Base-by-base conservation (phyloP, 164 flowering plant species). In the Protea cynaroides region DNA sequence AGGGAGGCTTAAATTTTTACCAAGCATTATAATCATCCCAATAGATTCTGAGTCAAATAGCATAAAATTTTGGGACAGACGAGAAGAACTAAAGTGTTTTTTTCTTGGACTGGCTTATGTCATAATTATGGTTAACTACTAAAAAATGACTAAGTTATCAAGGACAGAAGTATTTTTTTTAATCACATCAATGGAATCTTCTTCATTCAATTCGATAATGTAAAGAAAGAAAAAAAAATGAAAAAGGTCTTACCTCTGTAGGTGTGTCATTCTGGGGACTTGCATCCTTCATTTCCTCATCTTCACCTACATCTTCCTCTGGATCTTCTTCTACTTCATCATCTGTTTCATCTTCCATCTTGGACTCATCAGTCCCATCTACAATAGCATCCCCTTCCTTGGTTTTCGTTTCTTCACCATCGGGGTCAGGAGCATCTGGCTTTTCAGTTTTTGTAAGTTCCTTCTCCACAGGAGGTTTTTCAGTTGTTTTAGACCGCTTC, bases 261-360 rank as follows among this genome's bases (percentile, higher is more conserved):
- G 75, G 61, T 25, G 76, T 25, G 21, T 75, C 80, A 34, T 59
- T 56, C 58, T 66, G 68, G 29, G 74, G 65, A 52, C 60, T 74
- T 25, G 67, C 76, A 69, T 82, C 90, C 43, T 69, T 72, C 81
- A 77, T 80, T 72, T 86, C 90, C 56, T 80, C 84, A 74, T 81
- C 85, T 73, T 81, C 92, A 24, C 81, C 88, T 4, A 77, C 79
- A 63, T 84, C 87, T 69, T 82, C 92, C 67, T 86, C 91, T 0
- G 85, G 83, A 62, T 85, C 90, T 38, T 82, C 85, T 22, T 69
- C 74, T 47, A 29, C 34, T 29, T 29, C 34, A 29, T 29, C 34
- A 29, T 69, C 71, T 43, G 60, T 25, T 40, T 58, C 65, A 36
- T 60, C 58, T 14, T 61, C 64, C 38, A 34, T 56, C 71, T 66